A percentile compares a stretch with the other conserved stretches of the same genome.
Evolutionary conservation across 805 yeast genomes (phyloP).

Genomic region (Hanseniaspora lachancei): DNA sequence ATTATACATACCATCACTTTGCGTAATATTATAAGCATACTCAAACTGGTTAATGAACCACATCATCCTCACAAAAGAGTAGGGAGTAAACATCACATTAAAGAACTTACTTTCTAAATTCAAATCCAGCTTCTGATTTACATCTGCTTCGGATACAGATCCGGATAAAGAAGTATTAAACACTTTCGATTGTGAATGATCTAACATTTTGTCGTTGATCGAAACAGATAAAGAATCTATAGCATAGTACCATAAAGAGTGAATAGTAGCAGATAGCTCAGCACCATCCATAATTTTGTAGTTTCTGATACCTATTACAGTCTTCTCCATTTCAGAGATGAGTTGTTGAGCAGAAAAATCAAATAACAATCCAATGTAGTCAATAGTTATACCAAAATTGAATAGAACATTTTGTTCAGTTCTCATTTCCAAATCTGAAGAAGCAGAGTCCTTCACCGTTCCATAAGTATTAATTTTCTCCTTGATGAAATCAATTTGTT

Average conservation of each 20-base stretch:
- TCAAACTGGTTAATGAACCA: constrained; percentile 26
- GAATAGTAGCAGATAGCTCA: background rate
- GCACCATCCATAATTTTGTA: background rate
- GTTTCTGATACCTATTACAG: constrained; percentile 6
- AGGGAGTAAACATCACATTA: constrained; percentile 45
- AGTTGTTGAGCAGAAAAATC: constrained; percentile 13
- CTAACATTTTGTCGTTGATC: constrained; percentile 24
- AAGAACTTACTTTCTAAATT: constrained; percentile 48
- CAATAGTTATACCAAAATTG: background rate
- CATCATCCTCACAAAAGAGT: constrained; percentile 32
- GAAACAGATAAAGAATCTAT: constrained; percentile 23
- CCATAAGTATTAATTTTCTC: background rate
- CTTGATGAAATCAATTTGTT: background rate
- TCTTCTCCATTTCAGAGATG: background rate
- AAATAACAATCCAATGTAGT: constrained; percentile 5
- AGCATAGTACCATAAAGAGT: constrained; percentile 21
- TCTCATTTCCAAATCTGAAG: background rate
- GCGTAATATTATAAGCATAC: background rate
- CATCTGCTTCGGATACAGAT: constrained; percentile 29
- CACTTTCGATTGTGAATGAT: constrained; percentile 31
- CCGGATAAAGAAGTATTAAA: constrained; percentile 37
- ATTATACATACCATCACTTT: background rate
- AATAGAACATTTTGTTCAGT: background rate
- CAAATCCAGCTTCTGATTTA: constrained; percentile 30
- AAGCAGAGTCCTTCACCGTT: background rate